Evolutionary conservation across 2,329 filamentous ascomycete species (phyloP), one percentile per base, ranked within the genome.

Genomic region (Lecanoromycetidae sp.): DNA sequence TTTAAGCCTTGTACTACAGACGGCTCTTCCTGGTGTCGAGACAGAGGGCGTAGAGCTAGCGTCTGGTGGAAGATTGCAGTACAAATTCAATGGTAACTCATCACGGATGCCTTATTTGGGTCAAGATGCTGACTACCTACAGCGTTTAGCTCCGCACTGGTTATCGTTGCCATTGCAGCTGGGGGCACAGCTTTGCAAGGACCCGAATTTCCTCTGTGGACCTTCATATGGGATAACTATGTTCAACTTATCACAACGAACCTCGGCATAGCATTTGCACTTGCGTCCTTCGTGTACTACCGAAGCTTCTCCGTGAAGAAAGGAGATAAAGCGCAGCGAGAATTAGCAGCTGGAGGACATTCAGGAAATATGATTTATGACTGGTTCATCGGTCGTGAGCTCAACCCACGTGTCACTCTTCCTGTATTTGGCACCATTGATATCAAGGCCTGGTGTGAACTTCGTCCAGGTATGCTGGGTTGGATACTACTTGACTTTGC

Each of bases 381-480:
- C 66, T 96, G 87, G 79, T 96, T 87, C 67, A 95, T 96, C 55
- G 90, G 90, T 17, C 84, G 90, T 23, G 90, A 96, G 65, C 79
- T 96, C 51, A 96, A 96, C 66, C 90, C 90, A 3, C 85, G 88
- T 40, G 65, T 93, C 50, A 77, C 74, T 0, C 68, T 94, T 20
- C 87, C 87, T 2, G 63, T 93, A 40, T 73, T 94, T 54, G 86
- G 87, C 49, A 83, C 87, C 57, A 74, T 95, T 41, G 90, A 96
- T 60, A 82, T 96, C 66, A 95, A 95, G 67, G 74, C 81, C 51
- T 95, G 82, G 64, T 84, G 84, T 64, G 90, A 96, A 66, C 73
- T 95, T 58, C 80, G 90, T n/a, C 90, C 90, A 0, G 90, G 90
- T 39, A 76, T 96, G 71, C 75, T 94, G 42, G 86, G 85, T 44